A percentile compares a stretch with the other conserved stretches of the same genome.
Evolutionary conservation across 768 basidiomycete genomes (phyloP).

Genomic region (Leccinum arenicola): DNA sequence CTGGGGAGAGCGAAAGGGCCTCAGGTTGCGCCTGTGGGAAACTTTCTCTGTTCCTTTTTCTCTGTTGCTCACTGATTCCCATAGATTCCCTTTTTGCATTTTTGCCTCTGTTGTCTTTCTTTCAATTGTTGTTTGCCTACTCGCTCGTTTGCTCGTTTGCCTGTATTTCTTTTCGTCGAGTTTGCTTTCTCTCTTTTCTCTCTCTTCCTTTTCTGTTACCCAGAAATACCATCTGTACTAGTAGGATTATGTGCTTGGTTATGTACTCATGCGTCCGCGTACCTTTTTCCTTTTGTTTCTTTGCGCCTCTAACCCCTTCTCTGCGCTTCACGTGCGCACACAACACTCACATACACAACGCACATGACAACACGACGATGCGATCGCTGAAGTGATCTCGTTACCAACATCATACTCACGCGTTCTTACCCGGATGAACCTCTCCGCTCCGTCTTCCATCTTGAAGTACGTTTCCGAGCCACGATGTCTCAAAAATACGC

Average conservation of each 20-base stretch:
- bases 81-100: conserved; percentile 12
- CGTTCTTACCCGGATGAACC: too few relatives aligned
- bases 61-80: not conserved
- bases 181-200: not conserved
- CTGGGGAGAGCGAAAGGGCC: conserved; percentile 39
- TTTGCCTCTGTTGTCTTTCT: conserved; percentile 9
- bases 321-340: not conserved
- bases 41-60: not conserved
- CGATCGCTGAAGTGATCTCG: not conserved
- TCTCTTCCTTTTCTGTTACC: conserved; percentile 5
- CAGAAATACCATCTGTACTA: conserved; percentile 19
- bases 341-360: not conserved
- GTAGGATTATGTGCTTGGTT: conserved; percentile 16
- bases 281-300: not conserved
- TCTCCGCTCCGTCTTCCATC: too few relatives aligned
- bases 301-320: not conserved
- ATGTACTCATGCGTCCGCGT: conserved; percentile 9
- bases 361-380: not conserved
- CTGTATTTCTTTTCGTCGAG: conserved; percentile 3
- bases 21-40: not conserved
- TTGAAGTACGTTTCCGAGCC: too few relatives aligned
- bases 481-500: too few relatives aligned
- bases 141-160: not conserved
- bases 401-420: too few relatives aligned
- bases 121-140: conserved; percentile 11